These are phyloP conservation scores for Termitomyces heimii DNA, from an alignment of 768 basidiomycete species.

Conservation along the genomic window DNA sequence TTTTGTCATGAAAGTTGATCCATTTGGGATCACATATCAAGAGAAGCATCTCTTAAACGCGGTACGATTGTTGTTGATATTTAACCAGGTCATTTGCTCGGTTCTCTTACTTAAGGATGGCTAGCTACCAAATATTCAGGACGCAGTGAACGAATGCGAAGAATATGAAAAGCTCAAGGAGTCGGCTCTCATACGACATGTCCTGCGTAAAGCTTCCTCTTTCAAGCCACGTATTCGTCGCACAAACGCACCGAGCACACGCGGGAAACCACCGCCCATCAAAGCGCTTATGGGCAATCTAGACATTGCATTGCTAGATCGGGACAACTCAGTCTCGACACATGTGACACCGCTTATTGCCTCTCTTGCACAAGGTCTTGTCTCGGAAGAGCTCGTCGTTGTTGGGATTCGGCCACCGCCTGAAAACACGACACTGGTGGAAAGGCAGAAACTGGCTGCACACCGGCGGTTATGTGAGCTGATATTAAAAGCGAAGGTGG, in stretches of 20 bases:
- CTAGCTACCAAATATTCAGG: constrained; percentile 25
- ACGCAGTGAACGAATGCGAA: constrained; percentile 19
- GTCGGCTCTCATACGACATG: constrained; percentile 19
- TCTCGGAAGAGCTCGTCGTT: constrained; percentile 49
- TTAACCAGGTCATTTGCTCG: background rate
- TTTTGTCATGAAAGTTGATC: constrained; percentile 27
- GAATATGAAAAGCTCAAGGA: constrained; percentile 15
- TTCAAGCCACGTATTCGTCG: constrained; percentile 5
- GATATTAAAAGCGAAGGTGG: constrained; percentile 18
- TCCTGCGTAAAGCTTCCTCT: constrained; percentile 17
- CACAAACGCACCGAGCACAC: background rate
- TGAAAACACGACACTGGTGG: constrained; percentile 19
- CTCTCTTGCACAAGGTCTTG: constrained; percentile 40
- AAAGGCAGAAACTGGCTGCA: constrained; percentile 19
- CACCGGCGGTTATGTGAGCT: constrained; percentile 22
- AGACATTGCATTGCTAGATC: constrained; percentile 51
- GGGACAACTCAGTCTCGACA: constrained; percentile 48
- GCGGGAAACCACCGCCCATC: constrained; percentile 12
- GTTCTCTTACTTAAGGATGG: background rate
- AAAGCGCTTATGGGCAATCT: constrained; percentile 31
- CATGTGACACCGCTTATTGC: constrained; percentile 61
- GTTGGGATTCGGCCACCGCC: constrained; percentile 39
- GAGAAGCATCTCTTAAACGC: constrained; percentile 26
- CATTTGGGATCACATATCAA: constrained; percentile 27
- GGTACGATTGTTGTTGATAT: constrained; percentile 16